A percentile compares a stretch with the other conserved stretches of the same genome.
phyloP scores from a whole-genome alignment of 2,329 filamentous ascomycete species.

The Chaetothyriales sp. region DNA sequence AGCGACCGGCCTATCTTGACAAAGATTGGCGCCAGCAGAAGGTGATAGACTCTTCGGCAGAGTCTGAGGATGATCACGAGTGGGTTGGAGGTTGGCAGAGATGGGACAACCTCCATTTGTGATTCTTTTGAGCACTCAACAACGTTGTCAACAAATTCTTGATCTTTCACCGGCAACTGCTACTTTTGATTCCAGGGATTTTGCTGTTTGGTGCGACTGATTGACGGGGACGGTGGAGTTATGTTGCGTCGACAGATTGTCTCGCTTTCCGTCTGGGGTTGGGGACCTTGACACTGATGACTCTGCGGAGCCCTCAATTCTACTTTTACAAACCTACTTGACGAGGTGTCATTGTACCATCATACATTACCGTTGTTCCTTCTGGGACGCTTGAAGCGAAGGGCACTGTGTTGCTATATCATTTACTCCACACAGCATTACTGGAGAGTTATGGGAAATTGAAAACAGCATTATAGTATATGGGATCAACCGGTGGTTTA shows the following conservation, averaged over 20 bases:
- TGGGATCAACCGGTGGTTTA: conserved; percentile 1
- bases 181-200: conserved; percentile 12
- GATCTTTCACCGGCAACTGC: conserved; percentile 10
- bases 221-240: conserved; percentile 4
- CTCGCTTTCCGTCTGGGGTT: conserved; percentile 17
- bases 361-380: conserved; percentile 10
- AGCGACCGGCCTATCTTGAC: conserved; percentile 27
- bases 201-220: conserved; percentile 12
- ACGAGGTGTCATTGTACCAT: conserved; percentile 20
- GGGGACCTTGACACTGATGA: conserved; percentile 20
- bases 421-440: conserved; percentile 2
- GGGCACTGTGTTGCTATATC: conserved; percentile 2
- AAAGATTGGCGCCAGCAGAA: conserved; percentile 34
- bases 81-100: conserved; percentile 63
- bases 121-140: conserved; percentile 25
- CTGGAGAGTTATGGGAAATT: conserved; percentile 1
- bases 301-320: conserved; percentile 7
- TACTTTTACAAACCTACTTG: conserved; percentile 8
- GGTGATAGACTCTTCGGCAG: conserved; percentile 22
- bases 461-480: conserved; percentile 10
- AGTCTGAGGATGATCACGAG: conserved; percentile 58
- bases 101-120: conserved; percentile 59
- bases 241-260: conserved; percentile 11
- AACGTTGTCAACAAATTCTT: conserved; percentile 12
- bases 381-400: conserved; percentile 5